Evolutionary conservation across 2,329 filamentous ascomycete genomes (phyloP), one percentile per base, ranked within the genome.

Genomic region (Tolypocladium pustulatum): DNA sequence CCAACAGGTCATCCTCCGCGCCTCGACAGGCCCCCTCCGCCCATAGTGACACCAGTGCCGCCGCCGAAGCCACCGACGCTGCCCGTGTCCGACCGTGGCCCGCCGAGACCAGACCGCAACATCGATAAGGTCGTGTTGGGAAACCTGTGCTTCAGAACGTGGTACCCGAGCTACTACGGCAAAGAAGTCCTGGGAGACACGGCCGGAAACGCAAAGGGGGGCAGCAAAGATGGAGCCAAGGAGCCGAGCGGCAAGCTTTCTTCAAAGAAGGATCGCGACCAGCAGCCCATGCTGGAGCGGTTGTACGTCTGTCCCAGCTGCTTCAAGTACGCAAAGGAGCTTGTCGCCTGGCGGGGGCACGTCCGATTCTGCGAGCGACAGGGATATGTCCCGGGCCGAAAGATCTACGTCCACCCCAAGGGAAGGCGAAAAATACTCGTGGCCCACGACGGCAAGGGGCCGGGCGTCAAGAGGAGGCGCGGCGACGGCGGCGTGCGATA

Each of bases 281-380:
- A 68, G 43, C 59, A 68, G 17, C 75, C 76, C 1, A 75, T 84
- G 66, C 80, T 90, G 20, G 84, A 87, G 63, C 76, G 86, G 58
- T 76, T 97, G 9, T 95, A 92, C 66, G 89, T 97, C 38, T 99
- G 94, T 69, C 88, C 90, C 38, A 88, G 85, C 78, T 99, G 94
- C 76, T 97, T 97, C 79, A 93, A 92, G 69, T 99, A 99, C 73
- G 88, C 88, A 40, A 82, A 79, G 63, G 83, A 86, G 67, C 70
- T 85, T 15, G 75, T 81, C 25, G 73, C 79, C 1, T 86, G 82
- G 81, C 77, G 77, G 67, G 76, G 77, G 25, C 85, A 88, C 65
- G 78, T 83, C 22, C 76, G 76, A 32, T 71, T 78, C 40, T 91
- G 87, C 71, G 78, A 81, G 65, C 72, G 73, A 60, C 78, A 68